A percentile compares a stretch with the other conserved stretches of the same genome.
phyloP scores from a whole-genome alignment of 345 rosid genomes.

The Corchorus olitorius region DNA sequence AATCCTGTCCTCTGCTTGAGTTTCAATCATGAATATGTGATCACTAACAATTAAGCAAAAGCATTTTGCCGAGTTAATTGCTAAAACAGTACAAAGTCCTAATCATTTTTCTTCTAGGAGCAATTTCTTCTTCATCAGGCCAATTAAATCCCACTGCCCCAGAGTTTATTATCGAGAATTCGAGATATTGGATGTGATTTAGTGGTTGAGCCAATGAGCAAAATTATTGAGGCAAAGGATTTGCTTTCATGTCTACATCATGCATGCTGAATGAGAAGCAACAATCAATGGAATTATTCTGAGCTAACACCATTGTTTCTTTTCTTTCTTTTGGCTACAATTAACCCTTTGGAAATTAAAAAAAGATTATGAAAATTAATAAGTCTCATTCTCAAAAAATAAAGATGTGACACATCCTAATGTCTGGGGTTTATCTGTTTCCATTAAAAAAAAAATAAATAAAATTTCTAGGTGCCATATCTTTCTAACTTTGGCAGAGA shows the following conservation, averaged over 20 bases:
- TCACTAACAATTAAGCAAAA: not conserved
- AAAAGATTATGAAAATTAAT: not conserved
- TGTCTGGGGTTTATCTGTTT: not conserved
- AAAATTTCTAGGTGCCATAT: not conserved
- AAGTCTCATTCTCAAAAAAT: not conserved
- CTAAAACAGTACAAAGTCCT: not conserved
- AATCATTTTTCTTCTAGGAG: constrained; percentile 1
- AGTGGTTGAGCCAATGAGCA: constrained; percentile 14
- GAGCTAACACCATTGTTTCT: not conserved
- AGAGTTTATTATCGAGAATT: not conserved
- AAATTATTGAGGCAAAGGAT: constrained; percentile 8
- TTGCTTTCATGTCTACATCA: constrained; percentile 21
- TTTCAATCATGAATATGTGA: not conserved
- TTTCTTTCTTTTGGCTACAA: not conserved
- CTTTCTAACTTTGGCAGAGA: not conserved
- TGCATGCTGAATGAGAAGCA: constrained; percentile 49
- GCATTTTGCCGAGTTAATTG: not conserved
- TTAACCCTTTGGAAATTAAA: not conserved
- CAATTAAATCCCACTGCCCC: not conserved
- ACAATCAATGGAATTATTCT: constrained; percentile 22
- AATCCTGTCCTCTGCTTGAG: not conserved
- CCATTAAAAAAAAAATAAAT: not conserved
- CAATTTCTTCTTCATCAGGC: not conserved
- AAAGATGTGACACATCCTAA: constrained; percentile 13
- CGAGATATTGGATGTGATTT: not conserved